A percentile compares a stretch with the other conserved stretches of the same genome.
phyloP scores from a whole-genome alignment of 1,284 basidiomycete species.

The Acaromyces ingoldii region DNA sequence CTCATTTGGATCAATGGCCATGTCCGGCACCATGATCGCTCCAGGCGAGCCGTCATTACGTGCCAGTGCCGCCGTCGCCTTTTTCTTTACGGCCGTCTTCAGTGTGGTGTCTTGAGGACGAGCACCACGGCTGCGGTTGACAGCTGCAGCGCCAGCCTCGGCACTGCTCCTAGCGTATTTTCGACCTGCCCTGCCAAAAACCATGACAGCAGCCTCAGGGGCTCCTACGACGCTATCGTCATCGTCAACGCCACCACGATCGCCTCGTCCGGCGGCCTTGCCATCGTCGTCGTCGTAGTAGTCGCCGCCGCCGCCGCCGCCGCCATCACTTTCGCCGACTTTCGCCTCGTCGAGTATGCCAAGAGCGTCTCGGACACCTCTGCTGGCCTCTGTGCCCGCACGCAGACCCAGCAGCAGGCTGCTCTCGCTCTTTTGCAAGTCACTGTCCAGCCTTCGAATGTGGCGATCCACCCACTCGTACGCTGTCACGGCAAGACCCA shows the following conservation, averaged over 20 bases:
- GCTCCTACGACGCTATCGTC: too few relatives aligned
- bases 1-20: slow-evolving; percentile 53
- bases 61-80: too few relatives aligned
- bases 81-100: too few relatives aligned
- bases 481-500: slow-evolving; percentile 55
- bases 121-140: too few relatives aligned
- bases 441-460: slow-evolving; percentile 56
- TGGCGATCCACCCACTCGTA: slow-evolving; percentile 57
- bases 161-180: too few relatives aligned
- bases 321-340: not conserved
- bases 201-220: not conserved
- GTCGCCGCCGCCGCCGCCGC: not conserved
- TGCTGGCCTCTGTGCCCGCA: slow-evolving; percentile 29
- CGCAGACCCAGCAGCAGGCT: slow-evolving; percentile 38
- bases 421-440: slow-evolving; percentile 41
- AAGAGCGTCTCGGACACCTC: slow-evolving; percentile 24
- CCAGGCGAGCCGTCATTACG: too few relatives aligned
- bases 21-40: slow-evolving; percentile 17
- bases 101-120: too few relatives aligned
- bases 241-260: too few relatives aligned
- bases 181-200: not conserved
- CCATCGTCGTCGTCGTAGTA: not conserved
- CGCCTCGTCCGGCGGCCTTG: too few relatives aligned
- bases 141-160: too few relatives aligned
- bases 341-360: slow-evolving; percentile 16